These are phyloP conservation scores for Ophiostoma piceae DNA, from an alignment of 2,329 filamentous ascomycete genomes.

Conservation along the genomic window DNA sequence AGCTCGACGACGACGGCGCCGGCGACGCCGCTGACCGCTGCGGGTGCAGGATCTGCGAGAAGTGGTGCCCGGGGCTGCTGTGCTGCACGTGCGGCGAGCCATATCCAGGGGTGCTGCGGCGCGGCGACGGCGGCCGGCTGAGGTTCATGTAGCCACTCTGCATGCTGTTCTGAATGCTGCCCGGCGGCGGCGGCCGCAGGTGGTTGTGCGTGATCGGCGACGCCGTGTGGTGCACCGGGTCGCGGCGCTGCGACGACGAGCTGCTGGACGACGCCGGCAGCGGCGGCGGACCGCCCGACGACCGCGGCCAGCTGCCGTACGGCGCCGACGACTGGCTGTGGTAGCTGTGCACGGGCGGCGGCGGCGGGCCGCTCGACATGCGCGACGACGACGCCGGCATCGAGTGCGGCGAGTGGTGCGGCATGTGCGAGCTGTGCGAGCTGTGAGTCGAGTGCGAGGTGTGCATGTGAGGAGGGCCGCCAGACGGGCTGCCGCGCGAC, in stretches of 20 bases:
- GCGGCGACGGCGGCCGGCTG: constrained; percentile 46
- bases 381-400: constrained; percentile 15
- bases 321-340: constrained; percentile 20
- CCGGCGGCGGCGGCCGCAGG: constrained; percentile 25
- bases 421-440: constrained; percentile 14
- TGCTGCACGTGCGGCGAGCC: constrained; percentile 33
- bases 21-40: constrained; percentile 29
- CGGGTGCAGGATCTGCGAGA: constrained; percentile 35
- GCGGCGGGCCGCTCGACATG: constrained; percentile 10
- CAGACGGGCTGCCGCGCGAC: constrained; percentile 19
- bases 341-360: constrained; percentile 20
- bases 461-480: constrained; percentile 17
- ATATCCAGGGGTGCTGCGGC: constrained; percentile 24
- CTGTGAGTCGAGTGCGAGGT: constrained; percentile 12
- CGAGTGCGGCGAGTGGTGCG: constrained; percentile 21
- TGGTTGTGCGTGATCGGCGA: constrained; percentile 26
- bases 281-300: constrained; percentile 12
- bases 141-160: constrained; percentile 21
- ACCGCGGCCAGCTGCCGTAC: constrained; percentile 24
- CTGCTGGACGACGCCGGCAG: background rate
- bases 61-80: constrained; percentile 39
- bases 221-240: constrained; percentile 18
- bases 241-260: constrained; percentile 21
- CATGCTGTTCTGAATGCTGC: constrained; percentile 24
- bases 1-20: constrained; percentile 28